phyloP scores from a whole-genome alignment of 2,329 filamentous ascomycete species.

The Trichoderma sp. region DNA sequence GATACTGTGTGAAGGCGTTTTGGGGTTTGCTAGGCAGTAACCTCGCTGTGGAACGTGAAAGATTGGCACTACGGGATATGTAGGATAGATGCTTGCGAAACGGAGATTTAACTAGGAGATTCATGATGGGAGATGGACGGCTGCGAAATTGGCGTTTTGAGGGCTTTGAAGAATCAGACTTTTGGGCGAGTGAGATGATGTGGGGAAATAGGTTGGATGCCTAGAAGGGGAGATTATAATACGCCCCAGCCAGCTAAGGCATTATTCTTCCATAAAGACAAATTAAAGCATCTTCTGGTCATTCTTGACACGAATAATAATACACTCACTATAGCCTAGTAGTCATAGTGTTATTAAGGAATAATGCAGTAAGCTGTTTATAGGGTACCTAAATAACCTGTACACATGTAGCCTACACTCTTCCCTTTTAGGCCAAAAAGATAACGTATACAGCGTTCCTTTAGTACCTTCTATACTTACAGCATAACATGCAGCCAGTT shows the following conservation, averaged over 20 bases:
- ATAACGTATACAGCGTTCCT: no score
- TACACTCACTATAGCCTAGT: not conserved
- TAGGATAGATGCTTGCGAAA: not conserved
- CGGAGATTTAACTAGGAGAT: not conserved
- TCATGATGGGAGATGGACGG: not conserved
- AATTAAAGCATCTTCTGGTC: not conserved
- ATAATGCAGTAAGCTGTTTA: no score
- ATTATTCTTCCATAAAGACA: not conserved
- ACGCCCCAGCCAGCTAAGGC: not conserved
- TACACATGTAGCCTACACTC: no score
- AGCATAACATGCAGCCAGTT: no score
- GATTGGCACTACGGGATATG: not conserved
- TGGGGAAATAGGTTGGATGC: not conserved
- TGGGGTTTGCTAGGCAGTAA: not conserved
- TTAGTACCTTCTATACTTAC: no score
- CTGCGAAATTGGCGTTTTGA: not conserved
- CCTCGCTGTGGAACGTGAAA: not conserved
- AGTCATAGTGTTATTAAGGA: not conserved
- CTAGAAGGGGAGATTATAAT: not conserved
- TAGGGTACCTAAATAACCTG: no score
- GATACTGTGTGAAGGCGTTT: not conserved
- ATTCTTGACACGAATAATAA: not conserved
- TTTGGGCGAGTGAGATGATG: not conserved
- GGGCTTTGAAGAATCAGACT: no score
- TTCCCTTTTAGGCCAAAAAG: no score